phyloP scores from a whole-genome alignment of 1,284 basidiomycete species.

The Pseudozyma thailandica region DNA sequence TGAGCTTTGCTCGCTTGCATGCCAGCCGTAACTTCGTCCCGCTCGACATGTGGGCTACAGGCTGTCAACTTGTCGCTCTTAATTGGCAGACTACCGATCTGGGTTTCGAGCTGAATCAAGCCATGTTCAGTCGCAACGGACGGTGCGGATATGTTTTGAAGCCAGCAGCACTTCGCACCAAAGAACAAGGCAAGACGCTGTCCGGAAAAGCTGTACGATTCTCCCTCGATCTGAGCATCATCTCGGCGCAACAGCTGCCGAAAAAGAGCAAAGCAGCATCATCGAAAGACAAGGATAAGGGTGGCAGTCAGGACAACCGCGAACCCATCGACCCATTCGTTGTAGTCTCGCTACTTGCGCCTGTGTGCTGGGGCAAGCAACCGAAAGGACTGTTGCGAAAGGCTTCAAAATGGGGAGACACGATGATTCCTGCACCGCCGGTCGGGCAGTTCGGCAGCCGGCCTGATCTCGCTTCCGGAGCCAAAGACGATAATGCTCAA shows the following conservation, averaged over 20 bases:
- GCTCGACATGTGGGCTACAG: conserved; percentile 87
- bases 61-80: conserved; percentile 91
- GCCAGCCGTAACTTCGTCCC: conserved; percentile 82
- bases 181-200: conserved; percentile 63
- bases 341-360: conserved; percentile 46
- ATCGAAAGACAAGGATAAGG: conserved; percentile 51
- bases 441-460: no score
- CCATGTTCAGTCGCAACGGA: conserved; percentile 91
- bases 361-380: conserved; percentile 55
- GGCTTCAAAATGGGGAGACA: neutral
- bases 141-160: conserved; percentile 90
- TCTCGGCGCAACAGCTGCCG: conserved; percentile 94
- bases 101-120: conserved; percentile 84
- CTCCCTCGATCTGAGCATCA: conserved; percentile 70
- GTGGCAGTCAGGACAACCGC: conserved; percentile 18
- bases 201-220: conserved; percentile 41
- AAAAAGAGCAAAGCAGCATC: conserved; percentile 42
- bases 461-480: no score
- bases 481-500: no score
- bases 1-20: conserved; percentile 69
- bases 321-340: conserved; percentile 60
- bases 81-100: conserved; percentile 89
- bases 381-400: conserved; percentile 34
- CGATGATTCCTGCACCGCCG: neutral
- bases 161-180: conserved; percentile 79